These are phyloP conservation scores for Paecilomyces variotii DNA, from an alignment of 2,329 filamentous ascomycete species.

Conservation along the genomic window DNA sequence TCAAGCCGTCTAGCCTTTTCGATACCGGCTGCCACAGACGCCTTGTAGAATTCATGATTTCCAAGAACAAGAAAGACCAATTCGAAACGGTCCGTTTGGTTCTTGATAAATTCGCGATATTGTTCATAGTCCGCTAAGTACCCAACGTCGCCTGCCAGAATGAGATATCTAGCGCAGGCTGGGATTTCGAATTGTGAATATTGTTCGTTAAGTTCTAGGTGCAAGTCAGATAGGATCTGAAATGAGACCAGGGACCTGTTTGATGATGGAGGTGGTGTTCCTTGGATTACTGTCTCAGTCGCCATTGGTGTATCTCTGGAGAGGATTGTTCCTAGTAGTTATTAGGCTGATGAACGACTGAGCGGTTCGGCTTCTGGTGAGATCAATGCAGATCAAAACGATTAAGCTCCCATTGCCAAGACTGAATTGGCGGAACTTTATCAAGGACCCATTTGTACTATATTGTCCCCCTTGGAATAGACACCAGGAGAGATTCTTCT, in stretches of 20 bases:
- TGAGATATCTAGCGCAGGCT: slow-evolving; percentile 10
- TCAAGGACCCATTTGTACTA: neutral
- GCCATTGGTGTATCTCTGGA: neutral
- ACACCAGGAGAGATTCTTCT: neutral
- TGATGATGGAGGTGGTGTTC: neutral
- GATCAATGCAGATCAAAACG: neutral
- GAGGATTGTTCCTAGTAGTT: neutral
- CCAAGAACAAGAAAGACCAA: slow-evolving; percentile 23
- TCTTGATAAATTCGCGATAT: slow-evolving; percentile 15
- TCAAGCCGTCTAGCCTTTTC: slow-evolving; percentile 8
- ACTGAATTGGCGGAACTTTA: neutral
- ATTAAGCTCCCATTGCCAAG: neutral
- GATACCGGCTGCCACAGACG: slow-evolving; percentile 10
- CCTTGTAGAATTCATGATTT: slow-evolving; percentile 25
- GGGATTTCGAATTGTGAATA: slow-evolving; percentile 15
- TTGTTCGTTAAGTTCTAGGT: slow-evolving; percentile 17
- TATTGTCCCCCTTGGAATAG: neutral
- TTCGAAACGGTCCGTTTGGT: slow-evolving; percentile 17
- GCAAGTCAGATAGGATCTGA: slow-evolving; percentile 20
- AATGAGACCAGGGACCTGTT: slow-evolving; percentile 1
- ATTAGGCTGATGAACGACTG: neutral
- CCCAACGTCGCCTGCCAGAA: slow-evolving; percentile 27
- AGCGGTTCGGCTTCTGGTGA: neutral
- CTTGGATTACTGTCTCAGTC: neutral
- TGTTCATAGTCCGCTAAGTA: slow-evolving; percentile 14